Evolutionary conservation across 768 basidiomycete genomes (phyloP).

Genomic region (Cystobasidium onofrii): DNA sequence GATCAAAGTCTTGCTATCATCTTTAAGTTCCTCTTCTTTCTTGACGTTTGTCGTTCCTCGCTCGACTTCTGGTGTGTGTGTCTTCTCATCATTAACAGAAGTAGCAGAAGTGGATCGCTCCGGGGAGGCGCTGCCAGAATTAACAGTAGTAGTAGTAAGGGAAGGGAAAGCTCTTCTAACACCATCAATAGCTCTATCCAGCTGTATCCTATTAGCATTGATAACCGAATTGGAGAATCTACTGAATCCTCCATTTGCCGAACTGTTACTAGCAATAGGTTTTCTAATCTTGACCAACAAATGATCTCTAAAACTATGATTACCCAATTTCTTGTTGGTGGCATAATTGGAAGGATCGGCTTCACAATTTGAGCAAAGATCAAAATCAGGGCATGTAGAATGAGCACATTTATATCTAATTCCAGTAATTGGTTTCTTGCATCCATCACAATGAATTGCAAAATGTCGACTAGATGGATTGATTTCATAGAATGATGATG

Average conservation of each 20-base stretch:
- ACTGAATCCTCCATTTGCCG: neutral
- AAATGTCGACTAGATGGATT: slow-evolving; percentile 32
- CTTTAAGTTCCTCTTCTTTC: no score
- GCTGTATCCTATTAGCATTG: neutral
- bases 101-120: neutral
- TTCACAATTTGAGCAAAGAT: slow-evolving; percentile 71
- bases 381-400: slow-evolving; percentile 66
- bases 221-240: neutral
- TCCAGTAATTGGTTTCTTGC: slow-evolving; percentile 55
- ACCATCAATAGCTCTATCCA: neutral
- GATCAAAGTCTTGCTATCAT: neutral
- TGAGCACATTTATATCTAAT: slow-evolving; percentile 82
- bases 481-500: neutral
- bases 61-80: neutral
- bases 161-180: neutral
- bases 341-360: slow-evolving; percentile 52
- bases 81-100: neutral
- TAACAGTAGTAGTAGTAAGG: neutral
- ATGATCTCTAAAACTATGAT: slow-evolving; percentile 61
- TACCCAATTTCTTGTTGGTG: slow-evolving; percentile 49
- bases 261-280: slow-evolving; percentile 2
- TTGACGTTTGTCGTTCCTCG: neutral
- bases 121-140: neutral
- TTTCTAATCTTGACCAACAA: slow-evolving; percentile 65
- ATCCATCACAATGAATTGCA: slow-evolving; percentile 55